phyloP scores from a whole-genome alignment of 2,329 filamentous ascomycete species.

The Akanthomyces uredinophilus region DNA sequence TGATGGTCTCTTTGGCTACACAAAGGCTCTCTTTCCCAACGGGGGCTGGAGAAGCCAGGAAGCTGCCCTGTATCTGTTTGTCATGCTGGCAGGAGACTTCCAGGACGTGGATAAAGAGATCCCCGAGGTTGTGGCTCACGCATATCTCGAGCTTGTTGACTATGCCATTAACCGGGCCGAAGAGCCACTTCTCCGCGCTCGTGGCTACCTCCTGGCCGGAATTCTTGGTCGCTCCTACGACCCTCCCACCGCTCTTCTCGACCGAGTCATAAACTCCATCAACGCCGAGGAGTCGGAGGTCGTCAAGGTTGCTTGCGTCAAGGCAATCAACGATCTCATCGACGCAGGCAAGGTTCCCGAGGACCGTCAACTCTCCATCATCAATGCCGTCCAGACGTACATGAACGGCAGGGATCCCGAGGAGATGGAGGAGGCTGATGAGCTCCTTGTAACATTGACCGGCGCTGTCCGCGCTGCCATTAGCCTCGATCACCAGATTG shows the following conservation, averaged over 20 bases:
- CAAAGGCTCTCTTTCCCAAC: slow-evolving; percentile 64
- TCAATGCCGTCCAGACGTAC: slow-evolving; percentile 65
- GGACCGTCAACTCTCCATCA: slow-evolving; percentile 56
- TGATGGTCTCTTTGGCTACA: slow-evolving; percentile 73
- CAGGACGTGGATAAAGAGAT: slow-evolving; percentile 70
- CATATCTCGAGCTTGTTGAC: slow-evolving; percentile 75
- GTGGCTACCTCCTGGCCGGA: slow-evolving; percentile 83
- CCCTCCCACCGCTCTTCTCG: slow-evolving; percentile 60
- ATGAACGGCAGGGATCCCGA: slow-evolving; percentile 73
- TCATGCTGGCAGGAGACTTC: slow-evolving; percentile 78
- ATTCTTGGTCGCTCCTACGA: slow-evolving; percentile 66
- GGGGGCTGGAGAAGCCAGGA: slow-evolving; percentile 65
- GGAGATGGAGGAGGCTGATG: slow-evolving; percentile 83
- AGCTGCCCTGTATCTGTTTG: slow-evolving; percentile 77
- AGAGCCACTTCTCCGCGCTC: slow-evolving; percentile 73
- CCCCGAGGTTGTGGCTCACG: slow-evolving; percentile 61
- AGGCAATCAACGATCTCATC: slow-evolving; percentile 68
- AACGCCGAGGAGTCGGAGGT: slow-evolving; percentile 74
- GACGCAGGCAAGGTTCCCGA: slow-evolving; percentile 45
- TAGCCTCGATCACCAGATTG: slow-evolving; percentile 68
- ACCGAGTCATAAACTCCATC: slow-evolving; percentile 70
- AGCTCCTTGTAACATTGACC: slow-evolving; percentile 83
- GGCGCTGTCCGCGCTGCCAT: slow-evolving; percentile 83
- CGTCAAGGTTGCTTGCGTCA: slow-evolving; percentile 87
- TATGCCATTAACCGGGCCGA: slow-evolving; percentile 65